A percentile compares a stretch with the other conserved stretches of the same genome.
These are phyloP conservation scores for Lasiodiplodia gonubiensis DNA, from an alignment of 2,329 filamentous ascomycete species.

Conservation along the genomic window DNA sequence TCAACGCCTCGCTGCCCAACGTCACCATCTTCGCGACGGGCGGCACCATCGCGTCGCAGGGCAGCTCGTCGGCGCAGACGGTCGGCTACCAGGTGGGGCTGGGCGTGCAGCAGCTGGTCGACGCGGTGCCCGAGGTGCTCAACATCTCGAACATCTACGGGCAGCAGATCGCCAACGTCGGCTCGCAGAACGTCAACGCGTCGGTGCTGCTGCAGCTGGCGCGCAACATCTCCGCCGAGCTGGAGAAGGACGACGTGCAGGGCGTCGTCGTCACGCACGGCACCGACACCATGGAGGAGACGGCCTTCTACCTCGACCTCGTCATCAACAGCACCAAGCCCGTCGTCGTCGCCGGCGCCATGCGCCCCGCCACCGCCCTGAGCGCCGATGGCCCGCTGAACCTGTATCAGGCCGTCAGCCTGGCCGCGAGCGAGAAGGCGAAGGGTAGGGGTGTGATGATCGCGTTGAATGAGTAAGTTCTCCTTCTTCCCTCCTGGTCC, in stretches of 20 bases:
- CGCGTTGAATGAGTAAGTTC: constrained; percentile 60
- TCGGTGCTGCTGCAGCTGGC: constrained; percentile 57
- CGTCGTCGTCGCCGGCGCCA: constrained; percentile 65
- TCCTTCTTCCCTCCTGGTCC: neutral
- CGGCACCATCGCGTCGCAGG: constrained; percentile 64
- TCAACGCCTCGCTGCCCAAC: constrained; percentile 59
- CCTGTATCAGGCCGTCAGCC: constrained; percentile 63
- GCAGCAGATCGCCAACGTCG: constrained; percentile 50
- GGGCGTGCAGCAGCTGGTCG: constrained; percentile 58
- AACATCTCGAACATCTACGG: constrained; percentile 62
- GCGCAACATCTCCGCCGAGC: constrained; percentile 56
- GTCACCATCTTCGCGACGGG: constrained; percentile 64
- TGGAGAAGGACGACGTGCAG: constrained; percentile 50
- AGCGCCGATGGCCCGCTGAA: constrained; percentile 69
- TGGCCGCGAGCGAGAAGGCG: constrained; percentile 57
- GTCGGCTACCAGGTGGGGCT: constrained; percentile 61
- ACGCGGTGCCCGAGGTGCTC: constrained; percentile 61
- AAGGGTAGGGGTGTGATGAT: constrained; percentile 63
- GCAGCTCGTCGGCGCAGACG: constrained; percentile 56
- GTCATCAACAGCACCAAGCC: constrained; percentile 64
- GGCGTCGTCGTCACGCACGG: constrained; percentile 68
- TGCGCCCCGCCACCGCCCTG: constrained; percentile 67
- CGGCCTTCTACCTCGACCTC: constrained; percentile 66
- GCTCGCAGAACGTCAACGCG: constrained; percentile 51
- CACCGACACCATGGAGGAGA: constrained; percentile 69